Conservation (phyloP, 208 protist species). For the Wallacemonas sp. region DNA sequence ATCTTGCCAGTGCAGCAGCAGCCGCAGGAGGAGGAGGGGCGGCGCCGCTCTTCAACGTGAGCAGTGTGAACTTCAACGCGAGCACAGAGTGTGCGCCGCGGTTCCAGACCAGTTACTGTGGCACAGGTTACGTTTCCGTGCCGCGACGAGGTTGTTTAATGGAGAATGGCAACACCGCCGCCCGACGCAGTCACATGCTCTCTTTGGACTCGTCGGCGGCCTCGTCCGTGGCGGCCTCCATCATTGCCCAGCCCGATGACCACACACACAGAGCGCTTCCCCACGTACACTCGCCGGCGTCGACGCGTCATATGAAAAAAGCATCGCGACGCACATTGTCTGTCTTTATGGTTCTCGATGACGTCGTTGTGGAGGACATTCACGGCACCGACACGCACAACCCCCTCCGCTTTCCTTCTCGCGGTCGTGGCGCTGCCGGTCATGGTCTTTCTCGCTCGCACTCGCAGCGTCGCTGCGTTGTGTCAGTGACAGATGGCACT, state of each 20-base stretch:
- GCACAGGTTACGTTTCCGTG: neutral
- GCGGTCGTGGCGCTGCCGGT: neutral
- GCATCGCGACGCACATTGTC: neutral
- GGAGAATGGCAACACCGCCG: no score
- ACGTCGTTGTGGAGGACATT: neutral
- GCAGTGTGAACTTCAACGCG: neutral
- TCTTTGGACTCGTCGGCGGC: neutral
- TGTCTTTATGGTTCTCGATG: conserved; percentile 8
- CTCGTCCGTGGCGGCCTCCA: no score
- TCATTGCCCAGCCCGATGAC: neutral
- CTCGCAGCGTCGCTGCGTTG: conserved; percentile 6
- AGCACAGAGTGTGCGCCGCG: neutral
- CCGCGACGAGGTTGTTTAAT: neutral
- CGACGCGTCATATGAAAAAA: neutral
- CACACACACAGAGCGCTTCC: no score
- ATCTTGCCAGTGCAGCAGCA: no score
- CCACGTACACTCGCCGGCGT: no score
- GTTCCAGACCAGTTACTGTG: neutral
- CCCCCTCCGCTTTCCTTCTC: neutral
- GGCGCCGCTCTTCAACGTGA: conserved; percentile 6
- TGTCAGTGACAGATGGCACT: no score
- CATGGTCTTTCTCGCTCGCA: neutral
- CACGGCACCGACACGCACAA: neutral
- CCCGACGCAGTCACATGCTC: neutral
- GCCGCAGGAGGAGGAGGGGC: no score